Evolutionary conservation across 495 filamentous ascomycete genomes (phyloP), one percentile per base, ranked within the genome.

Genomic region (Pseudevernia furfuracea): DNA sequence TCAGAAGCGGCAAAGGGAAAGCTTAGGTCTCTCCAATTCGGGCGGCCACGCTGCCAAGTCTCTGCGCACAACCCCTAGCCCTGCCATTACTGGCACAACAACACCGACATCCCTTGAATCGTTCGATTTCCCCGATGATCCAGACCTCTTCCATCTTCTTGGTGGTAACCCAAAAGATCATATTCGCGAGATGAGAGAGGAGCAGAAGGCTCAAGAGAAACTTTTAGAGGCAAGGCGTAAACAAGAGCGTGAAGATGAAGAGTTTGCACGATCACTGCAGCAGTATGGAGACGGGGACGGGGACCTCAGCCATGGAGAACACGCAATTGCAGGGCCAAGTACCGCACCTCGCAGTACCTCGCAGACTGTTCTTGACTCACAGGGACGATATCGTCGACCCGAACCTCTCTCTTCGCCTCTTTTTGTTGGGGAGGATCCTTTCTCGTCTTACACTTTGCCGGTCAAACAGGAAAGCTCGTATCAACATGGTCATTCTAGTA

Each of bases 211-310:
- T 61, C 70, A 74, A 34, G 78, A 79, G 62, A 71, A 73, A 60
- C 72, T 66, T 37, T 56, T 74, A 10, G 56, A 75, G 65, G 72
- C 73, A 19, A 70, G 69, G 34, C 69, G 71, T 46, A 66, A 76
- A 68, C 74, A 75, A 63, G 75, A 79, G 62, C 76, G 72, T 34
- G 70, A 63, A n/a, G 83, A 85, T 65, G 80, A 69, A 49, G 79
- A 80, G 65, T 71, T 77, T 63, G 82, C 81, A 61, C 76, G 78
- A 37, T 72, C 61, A 49, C 63, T 85, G 3, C 28, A 55, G 30
- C 52, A 55, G 30, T 11, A 72, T 76, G 61, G 68, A 59, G 57
- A 60, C 58, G 59, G 69, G 39, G 41, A 64, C 23, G 32, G 36
- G 21, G 43, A 10, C 41, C 14, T 60, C 57, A 25, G 36, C 4